Evolutionary conservation across 257 asterid genomes (phyloP), one percentile per base, ranked within the genome.

Genomic region (Leptodermis oblonga): DNA sequence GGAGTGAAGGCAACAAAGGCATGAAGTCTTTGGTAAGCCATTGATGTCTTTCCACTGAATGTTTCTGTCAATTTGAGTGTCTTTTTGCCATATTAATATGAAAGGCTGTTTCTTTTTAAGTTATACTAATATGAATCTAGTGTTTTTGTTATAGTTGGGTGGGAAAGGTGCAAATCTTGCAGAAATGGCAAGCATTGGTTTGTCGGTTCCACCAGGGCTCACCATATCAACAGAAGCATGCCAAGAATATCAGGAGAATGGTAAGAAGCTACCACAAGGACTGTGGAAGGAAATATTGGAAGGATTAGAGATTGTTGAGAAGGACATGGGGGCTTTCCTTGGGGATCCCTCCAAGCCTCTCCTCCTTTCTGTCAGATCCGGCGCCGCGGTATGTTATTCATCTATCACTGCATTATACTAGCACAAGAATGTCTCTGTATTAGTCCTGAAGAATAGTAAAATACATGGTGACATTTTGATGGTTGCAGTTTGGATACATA

Each of bases 161-260:
- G 97, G 98, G 28, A 90, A 92, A 71, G 98, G 98, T 6, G 99
- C 99, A n/a, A 93, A 93, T 70, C 96, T 93, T 18, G 99, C 99
- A 52, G 99, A 93, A 81, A 93, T 93, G 99, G 97, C 99, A 55
- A 87, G 95, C 79, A 93, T 93, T 54, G 97, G 97, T 23, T 79
- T 93, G 42, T 93, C 99, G 0, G 99, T 93, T 67, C 99, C 99
- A 5, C 96, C 99, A 0, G 99, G 99, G 23, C 87, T 93, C 65
- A 93, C 99, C 58, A 88, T 93, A 74, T 93, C 99, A 4, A 90
- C 99, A 5, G 99, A 90, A 75, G 97, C 99, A 9, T 93, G 99
- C 62, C 96, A 87, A 65, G 97, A 90, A 73, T 93, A 87, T 82
- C 97, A 93, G 79, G 81, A 82, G 75, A 73, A 74, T 30, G 96